Evolutionary conservation across 1,284 basidiomycete species (phyloP).

Genomic region (Athelia psychrophila): DNA sequence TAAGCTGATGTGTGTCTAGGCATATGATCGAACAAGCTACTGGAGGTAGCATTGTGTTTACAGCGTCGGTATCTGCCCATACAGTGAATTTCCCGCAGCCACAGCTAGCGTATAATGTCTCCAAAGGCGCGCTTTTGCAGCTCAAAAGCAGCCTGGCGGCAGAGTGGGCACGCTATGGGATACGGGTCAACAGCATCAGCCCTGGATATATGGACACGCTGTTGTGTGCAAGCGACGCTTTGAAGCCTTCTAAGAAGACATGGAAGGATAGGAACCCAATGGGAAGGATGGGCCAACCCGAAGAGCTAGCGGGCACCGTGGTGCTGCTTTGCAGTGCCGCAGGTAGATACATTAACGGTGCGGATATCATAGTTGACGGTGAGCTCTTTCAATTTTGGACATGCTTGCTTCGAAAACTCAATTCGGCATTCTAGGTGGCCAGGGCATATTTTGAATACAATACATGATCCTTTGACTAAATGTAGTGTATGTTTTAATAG

Average conservation of each 20-base stretch:
- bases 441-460: too few relatives aligned
- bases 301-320: slow-evolving; percentile 35
- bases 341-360: slow-evolving; percentile 41
- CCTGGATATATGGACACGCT: slow-evolving; percentile 45
- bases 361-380: slow-evolving; percentile 40
- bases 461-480: too few relatives aligned
- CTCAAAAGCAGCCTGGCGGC: slow-evolving; percentile 26
- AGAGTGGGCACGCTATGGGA: slow-evolving; percentile 39
- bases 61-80: slow-evolving; percentile 39
- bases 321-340: slow-evolving; percentile 38
- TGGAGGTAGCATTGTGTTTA: slow-evolving; percentile 39
- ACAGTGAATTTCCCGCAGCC: slow-evolving; percentile 37
- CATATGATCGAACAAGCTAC: slow-evolving; percentile 38
- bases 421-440: too few relatives aligned
- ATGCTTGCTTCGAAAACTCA: too few relatives aligned
- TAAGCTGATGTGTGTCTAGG: slow-evolving; percentile 15
- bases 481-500: too few relatives aligned
- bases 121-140: slow-evolving; percentile 23
- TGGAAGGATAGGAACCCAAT: slow-evolving; percentile 38
- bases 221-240: slow-evolving; percentile 31
- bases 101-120: slow-evolving; percentile 29
- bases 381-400: too few relatives aligned
- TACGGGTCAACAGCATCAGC: slow-evolving; percentile 39
- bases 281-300: slow-evolving; percentile 38
- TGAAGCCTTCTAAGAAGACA: slow-evolving; percentile 25